Evolutionary conservation across 768 basidiomycete genomes (phyloP), one percentile per base, ranked within the genome.

Genomic region (Leccinellum luteum): DNA sequence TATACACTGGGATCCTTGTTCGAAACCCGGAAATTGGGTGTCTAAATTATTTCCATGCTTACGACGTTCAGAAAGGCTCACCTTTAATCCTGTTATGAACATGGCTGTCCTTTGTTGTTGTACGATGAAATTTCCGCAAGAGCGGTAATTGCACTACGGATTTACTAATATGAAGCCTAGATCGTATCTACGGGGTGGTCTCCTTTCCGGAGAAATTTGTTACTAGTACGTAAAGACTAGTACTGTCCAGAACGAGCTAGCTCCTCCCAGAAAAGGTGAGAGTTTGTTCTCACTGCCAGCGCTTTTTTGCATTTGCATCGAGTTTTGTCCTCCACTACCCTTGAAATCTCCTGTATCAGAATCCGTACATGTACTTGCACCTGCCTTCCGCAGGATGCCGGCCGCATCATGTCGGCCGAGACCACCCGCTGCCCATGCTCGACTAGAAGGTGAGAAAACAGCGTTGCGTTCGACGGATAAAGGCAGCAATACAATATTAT

Each of bases 161-260:
- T 63, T 63, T 55, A 54, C 69, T 72, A 64, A 71, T 64, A 58
- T 66, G 63, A 59, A 56, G 53, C 13, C 57, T 32, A 70, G 70
- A 64, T 62, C 59, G 55, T 62, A 58, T 64, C 48, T 69, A 64
- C 50, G 54, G 58, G 53, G 59, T 56, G 53, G 51, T 55, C 63
- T 54, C 62, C 60, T 63, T 62, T 60, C 54, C 53, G 34, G 53
- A 61, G 52, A 64, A 59, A 56, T 59, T 56, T 52, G 67, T 58
- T 47, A 35, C 17, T 57, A 41, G 61, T 72, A 70, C 66, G 69
- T 70, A 70, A 68, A 51, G 59, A 50, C 21, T n/a, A n/a, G n/a
- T n/a, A n/a, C n/a, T 51, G 25, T 53, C 65, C 61, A 21, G 60
- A 56, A 48, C 47, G 25, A 31, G 63, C 32, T 50, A 30, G 45